Evolutionary conservation across 2,329 filamentous ascomycete genomes (phyloP).

Genomic region (Emmonsia crescens): DNA sequence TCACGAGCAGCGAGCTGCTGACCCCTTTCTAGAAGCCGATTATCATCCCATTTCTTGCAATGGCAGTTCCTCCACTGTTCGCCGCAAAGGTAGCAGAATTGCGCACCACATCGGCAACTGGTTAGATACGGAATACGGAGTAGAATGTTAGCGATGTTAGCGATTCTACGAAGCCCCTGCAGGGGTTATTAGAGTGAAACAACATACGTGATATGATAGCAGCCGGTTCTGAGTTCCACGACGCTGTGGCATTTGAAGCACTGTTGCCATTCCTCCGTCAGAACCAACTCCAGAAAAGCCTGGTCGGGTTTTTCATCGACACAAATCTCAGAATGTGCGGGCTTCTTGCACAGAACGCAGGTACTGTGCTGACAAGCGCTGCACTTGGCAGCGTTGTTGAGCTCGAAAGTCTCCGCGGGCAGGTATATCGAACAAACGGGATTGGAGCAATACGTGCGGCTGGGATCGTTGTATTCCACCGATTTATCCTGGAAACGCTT

Average conservation of each 20-base stretch:
- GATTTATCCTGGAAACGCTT: not conserved
- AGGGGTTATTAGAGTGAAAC: not conserved
- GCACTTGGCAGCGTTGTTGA: not conserved
- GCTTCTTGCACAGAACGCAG: not conserved
- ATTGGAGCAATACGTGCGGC: not conserved
- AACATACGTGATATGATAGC: slow-evolving; percentile 1
- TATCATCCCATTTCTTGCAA: not conserved
- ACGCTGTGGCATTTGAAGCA: not conserved
- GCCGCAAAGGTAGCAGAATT: not conserved
- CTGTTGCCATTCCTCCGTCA: not conserved
- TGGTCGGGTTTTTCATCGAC: not conserved
- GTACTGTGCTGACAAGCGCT: not conserved
- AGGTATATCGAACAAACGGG: not conserved
- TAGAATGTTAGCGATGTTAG: not conserved
- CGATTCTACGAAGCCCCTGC: not conserved
- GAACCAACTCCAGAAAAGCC: not conserved
- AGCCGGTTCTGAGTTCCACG: not conserved
- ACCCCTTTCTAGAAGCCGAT: not conserved
- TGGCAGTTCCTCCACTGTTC: not conserved
- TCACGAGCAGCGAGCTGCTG: not conserved
- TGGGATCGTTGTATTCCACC: not conserved
- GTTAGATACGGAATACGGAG: not conserved
- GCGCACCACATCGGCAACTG: not conserved
- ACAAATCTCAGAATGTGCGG: not conserved
- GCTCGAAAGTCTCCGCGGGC: not conserved